A percentile compares a stretch with the other conserved stretches of the same genome.
Conservation (phyloP, 1,284 basidiomycete species). For the Spongiforma sp. region DNA sequence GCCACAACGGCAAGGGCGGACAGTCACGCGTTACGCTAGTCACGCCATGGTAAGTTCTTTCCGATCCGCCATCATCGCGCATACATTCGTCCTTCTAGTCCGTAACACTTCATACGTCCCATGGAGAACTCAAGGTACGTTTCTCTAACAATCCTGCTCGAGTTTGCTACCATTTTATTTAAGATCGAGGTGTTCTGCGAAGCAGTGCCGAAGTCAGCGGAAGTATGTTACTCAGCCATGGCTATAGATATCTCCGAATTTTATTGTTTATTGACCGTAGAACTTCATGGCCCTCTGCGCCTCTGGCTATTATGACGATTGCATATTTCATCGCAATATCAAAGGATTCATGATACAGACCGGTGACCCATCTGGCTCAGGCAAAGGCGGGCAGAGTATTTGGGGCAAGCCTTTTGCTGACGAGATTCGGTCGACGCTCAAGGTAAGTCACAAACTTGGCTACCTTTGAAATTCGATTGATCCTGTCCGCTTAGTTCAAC, state of each 20-base stretch:
- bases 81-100: slow-evolving; percentile 60
- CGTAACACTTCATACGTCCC: slow-evolving; percentile 92
- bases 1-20: neutral
- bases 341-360: slow-evolving; percentile 97
- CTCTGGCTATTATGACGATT: slow-evolving; percentile 86
- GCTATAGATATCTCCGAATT: slow-evolving; percentile 3
- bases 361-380: slow-evolving; percentile 83
- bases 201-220: slow-evolving; percentile 91
- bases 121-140: slow-evolving; percentile 92
- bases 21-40: slow-evolving; percentile 34
- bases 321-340: slow-evolving; percentile 93
- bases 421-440: slow-evolving; percentile 90
- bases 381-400: slow-evolving; percentile 85
- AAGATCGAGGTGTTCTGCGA: slow-evolving; percentile 99
- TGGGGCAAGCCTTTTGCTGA: slow-evolving; percentile 90
- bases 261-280: slow-evolving; percentile 45
- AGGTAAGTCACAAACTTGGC: slow-evolving; percentile 52
- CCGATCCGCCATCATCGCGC: slow-evolving; percentile 25
- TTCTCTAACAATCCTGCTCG: neutral
- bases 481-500: slow-evolving; percentile 69
- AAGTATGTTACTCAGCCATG: slow-evolving; percentile 56
- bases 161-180: slow-evolving; percentile 2
- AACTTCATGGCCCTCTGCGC: slow-evolving; percentile 97
- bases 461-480: neutral
- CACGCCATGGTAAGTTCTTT: slow-evolving; percentile 38